Evolutionary conservation across 495 filamentous ascomycete genomes (phyloP).

Genomic region (Penicillium pulvis): DNA sequence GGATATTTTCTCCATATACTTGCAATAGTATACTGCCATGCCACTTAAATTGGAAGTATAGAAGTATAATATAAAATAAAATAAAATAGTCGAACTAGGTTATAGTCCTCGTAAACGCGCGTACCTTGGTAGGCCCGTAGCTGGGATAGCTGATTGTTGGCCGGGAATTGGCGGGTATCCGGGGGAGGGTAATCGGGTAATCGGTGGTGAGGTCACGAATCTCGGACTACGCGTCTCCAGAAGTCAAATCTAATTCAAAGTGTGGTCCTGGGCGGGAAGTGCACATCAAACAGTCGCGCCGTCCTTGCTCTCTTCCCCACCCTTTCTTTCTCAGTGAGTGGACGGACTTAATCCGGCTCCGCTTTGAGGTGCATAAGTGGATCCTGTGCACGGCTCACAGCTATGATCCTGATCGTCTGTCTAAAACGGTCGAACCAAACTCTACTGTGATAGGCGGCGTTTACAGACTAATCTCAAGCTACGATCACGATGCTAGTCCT

Average conservation of each 20-base stretch:
- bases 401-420: conserved; percentile 17
- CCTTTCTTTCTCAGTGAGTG: neutral
- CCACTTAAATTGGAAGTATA: too few relatives aligned
- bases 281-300: neutral
- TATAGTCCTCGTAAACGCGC: too few relatives aligned
- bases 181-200: too few relatives aligned
- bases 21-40: too few relatives aligned
- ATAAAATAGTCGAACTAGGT: too few relatives aligned
- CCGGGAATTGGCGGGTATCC: too few relatives aligned
- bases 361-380: conserved; percentile 22
- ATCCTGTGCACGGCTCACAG: conserved; percentile 1
- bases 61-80: too few relatives aligned
- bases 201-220: neutral
- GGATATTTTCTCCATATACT: neutral
- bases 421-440: conserved; percentile 10
- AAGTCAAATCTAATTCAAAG: neutral
- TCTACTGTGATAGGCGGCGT: neutral
- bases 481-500: neutral
- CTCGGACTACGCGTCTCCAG: neutral
- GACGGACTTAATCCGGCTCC: conserved; percentile 9
- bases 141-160: too few relatives aligned
- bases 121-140: too few relatives aligned
- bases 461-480: neutral
- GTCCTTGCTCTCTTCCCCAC: too few relatives aligned
- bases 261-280: neutral